Evolutionary conservation across 306 rosid genomes (phyloP).

Genomic region (Cucumis sativus): Cucumber_9930_V3 NC_026657.2:26108001-26108500

Average conservation of each 20-base stretch:
- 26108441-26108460: background rate
- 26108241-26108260: background rate
- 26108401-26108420: background rate
- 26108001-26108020: background rate
- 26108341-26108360: background rate
- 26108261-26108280: background rate
- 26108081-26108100: background rate
- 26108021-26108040: background rate
- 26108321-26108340: background rate
- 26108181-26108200: background rate
- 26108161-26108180: background rate
- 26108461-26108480: background rate
- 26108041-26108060: background rate
- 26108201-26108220: background rate
- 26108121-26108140: background rate
- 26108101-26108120: background rate
- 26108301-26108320: background rate
- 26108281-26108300: background rate
- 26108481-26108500: background rate
- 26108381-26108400: background rate
- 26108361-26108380: background rate
- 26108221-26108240: background rate
- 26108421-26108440: background rate
- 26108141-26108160: background rate
- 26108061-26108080: background rate